A percentile compares a stretch with the other conserved stretches of the same genome.
Conservation (phyloP, 441 rosid species). For the Populus tomentosa region DNA sequence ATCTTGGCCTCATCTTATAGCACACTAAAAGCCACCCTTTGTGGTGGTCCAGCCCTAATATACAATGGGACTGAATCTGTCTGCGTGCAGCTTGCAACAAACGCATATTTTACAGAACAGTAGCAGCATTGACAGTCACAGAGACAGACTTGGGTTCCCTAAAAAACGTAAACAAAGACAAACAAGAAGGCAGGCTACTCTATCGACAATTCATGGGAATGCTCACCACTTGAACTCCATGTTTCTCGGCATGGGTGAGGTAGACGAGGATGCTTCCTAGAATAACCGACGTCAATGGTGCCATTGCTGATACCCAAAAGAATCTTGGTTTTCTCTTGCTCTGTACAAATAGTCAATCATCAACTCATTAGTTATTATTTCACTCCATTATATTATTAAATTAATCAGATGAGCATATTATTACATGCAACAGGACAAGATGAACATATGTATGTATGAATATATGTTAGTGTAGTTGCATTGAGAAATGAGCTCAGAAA, state of each 20-base stretch:
- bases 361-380: not conserved
- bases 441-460: not conserved
- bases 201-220: not conserved
- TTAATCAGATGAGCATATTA: not conserved
- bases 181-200: not conserved
- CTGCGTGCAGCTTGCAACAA: not conserved
- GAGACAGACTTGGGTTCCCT: not conserved
- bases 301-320: slow-evolving; percentile 95
- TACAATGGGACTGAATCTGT: not conserved
- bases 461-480: not conserved
- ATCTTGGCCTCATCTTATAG: not conserved
- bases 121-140: not conserved
- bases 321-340: slow-evolving; percentile 66
- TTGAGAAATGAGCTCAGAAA: not conserved
- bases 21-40: too few relatives aligned
- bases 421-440: not conserved
- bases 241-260: slow-evolving; percentile 78
- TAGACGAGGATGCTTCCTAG: slow-evolving; percentile 81
- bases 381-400: not conserved
- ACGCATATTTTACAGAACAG: not conserved
- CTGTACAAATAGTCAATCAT: slow-evolving; percentile 27
- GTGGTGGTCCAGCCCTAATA: slow-evolving; percentile 17
- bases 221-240: slow-evolving; percentile 91
- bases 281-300: slow-evolving; percentile 81
- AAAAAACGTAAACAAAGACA: not conserved